Evolutionary conservation across 805 yeast species (phyloP).

Genomic region (Wickerhamiella spandovensis): DNA sequence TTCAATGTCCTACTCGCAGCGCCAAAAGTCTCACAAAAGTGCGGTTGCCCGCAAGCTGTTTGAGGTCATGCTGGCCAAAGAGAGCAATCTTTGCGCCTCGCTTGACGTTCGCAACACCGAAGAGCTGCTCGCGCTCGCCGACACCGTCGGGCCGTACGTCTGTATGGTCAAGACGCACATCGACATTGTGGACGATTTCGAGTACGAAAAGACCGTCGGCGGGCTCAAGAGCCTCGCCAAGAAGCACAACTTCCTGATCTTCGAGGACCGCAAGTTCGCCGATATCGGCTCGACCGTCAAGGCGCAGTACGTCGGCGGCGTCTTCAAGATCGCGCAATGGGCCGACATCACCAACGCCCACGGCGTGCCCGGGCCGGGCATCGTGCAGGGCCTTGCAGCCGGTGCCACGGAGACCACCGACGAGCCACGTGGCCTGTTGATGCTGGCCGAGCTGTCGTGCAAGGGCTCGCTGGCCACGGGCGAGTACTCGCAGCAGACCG

Average conservation of each 20-base stretch:
- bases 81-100: conserved; percentile 88
- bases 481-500: conserved; percentile 73
- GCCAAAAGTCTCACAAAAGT: conserved; percentile 61
- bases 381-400: conserved; percentile 73
- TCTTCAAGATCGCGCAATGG: conserved; percentile 83
- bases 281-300: conserved; percentile 97
- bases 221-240: conserved; percentile 63
- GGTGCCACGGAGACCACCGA: conserved; percentile 53
- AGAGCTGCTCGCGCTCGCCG: conserved; percentile 61
- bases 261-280: conserved; percentile 96
- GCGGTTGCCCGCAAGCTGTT: conserved; percentile 70
- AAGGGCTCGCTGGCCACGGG: conserved; percentile 91
- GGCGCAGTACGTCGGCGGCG: conserved; percentile 83
- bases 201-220: conserved; percentile 60
- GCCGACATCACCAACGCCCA: conserved; percentile 96
- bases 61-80: conserved; percentile 58
- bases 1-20: conserved; percentile 37
- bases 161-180: conserved; percentile 90
- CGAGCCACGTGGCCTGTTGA: conserved; percentile 68
- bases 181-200: conserved; percentile 82
- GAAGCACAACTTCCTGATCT: conserved; percentile 79
- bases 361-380: conserved; percentile 91
- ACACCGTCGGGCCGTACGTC: conserved; percentile 77
- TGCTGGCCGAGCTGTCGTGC: conserved; percentile 92
- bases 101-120: conserved; percentile 73